phyloP scores from a whole-genome alignment of 2,329 filamentous ascomycete genomes.

The Remersonia thermophila region DNA sequence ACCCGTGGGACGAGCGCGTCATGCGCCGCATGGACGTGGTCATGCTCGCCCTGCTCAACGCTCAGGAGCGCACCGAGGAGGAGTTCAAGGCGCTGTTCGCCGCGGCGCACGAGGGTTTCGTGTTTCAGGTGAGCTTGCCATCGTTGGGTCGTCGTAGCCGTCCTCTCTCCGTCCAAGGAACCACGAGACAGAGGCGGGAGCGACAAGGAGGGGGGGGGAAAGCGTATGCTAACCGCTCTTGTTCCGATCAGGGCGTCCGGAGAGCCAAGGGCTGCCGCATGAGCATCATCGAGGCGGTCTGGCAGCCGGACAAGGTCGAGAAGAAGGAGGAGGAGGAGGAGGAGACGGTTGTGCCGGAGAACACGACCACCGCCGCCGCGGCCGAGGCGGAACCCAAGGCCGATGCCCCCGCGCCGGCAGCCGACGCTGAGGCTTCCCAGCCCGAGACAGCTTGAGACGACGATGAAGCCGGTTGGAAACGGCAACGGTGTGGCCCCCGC shows the following conservation, averaged over 20 bases:
- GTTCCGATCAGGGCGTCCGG: constrained; percentile 17
- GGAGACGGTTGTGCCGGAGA: not conserved
- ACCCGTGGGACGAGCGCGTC: constrained; percentile 25
- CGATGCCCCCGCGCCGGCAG: too few species aligned
- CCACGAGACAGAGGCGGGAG: too few species aligned
- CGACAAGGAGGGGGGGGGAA: too few species aligned
- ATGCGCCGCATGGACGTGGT: constrained; percentile 31
- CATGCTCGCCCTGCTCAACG: constrained; percentile 32
- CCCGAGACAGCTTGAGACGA: too few species aligned
- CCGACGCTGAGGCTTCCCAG: too few species aligned
- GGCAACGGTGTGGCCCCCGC: too few species aligned
- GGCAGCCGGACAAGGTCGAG: constrained; percentile 15
- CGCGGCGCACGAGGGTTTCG: constrained; percentile 26
- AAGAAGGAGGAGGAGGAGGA: not conserved
- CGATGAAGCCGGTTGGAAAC: too few species aligned
- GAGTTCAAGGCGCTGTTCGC: constrained; percentile 33
- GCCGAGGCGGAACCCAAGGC: constrained; percentile 1
- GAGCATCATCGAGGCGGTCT: constrained; percentile 27
- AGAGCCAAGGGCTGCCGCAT: constrained; percentile 21
- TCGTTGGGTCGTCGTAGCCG: too few species aligned
- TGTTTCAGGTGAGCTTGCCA: constrained; percentile 22
- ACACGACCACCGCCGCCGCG: not conserved
- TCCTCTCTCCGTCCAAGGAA: not conserved
- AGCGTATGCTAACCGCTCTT: not conserved
- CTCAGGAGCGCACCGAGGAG: constrained; percentile 29